Base-by-base conservation (phyloP, 306 rosid species). In the Acacia melanoxylon region DNA sequence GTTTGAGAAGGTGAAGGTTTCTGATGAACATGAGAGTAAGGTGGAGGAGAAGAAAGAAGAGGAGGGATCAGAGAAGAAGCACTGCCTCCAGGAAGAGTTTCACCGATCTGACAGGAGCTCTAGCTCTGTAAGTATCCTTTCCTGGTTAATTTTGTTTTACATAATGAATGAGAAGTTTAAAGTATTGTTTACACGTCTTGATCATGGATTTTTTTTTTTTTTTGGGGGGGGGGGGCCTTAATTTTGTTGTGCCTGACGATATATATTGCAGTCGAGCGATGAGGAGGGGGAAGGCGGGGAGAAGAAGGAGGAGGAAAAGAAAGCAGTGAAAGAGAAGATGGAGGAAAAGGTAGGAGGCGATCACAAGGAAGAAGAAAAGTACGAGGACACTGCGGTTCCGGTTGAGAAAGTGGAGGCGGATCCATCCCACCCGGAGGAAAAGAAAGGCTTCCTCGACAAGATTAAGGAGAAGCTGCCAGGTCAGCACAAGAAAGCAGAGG, bases 391-490 rank as follows among this genome's bases (percentile, higher is more conserved):
- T 0, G n/a, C 66, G 2, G 85, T 91, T 51, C 86, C 91, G 0
- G 88, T 89, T 27, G 96, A 91, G 88, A 91, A 82, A 48, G 85
- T 89, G 41, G 94, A 84, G 33, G 81, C 42, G 24, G 91, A 84
- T 13, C 65, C 77, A 7, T 82, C 52, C 15, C 71, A 65, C 0
- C 83, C 87, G 0, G 90, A 89, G 14, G 92, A 91, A 27, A 91
- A 89, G 90, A 91, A 89, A 80, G 94, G 94, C 4, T 84, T 91
- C 72, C 84, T 91, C 9, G 91, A 87, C n/a, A 91, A 91, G 61
- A 89, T 91, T 17, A 91, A 91, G 88, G 97, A 84, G 3, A 95
- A 93, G 76, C 85, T 95, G 10, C 98, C 97, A 2, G 97, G 98
- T 1, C 89, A 88, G 52, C 74, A 74, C 76, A 91, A 94, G 91